Evolutionary conservation across 1,139 yeast species (phyloP).

Genomic region (Yamadazyma sp.): DNA sequence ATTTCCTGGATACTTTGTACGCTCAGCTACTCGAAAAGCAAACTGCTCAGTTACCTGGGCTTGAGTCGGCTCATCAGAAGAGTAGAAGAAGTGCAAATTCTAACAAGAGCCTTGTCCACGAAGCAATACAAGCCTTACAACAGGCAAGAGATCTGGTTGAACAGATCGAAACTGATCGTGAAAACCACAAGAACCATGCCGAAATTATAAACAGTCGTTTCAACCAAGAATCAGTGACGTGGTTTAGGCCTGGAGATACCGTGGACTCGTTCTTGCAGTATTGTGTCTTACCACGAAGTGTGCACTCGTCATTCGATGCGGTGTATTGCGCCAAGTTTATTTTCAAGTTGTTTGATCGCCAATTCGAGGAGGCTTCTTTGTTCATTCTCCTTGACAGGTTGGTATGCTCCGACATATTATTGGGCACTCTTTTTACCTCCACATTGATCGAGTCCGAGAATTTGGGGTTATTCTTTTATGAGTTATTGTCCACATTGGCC

Average conservation of each 20-base stretch:
- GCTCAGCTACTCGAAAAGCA: conserved; percentile 40
- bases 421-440: conserved; percentile 64
- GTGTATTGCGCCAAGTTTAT: conserved; percentile 66
- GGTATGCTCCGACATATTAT: conserved; percentile 50
- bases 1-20: conserved; percentile 54
- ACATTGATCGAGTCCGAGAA: conserved; percentile 83
- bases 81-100: conserved; percentile 32
- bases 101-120: conserved; percentile 22
- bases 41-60: conserved; percentile 4
- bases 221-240: conserved; percentile 17
- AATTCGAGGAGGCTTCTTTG: conserved; percentile 46
- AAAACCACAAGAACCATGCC: conserved; percentile 31
- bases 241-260: conserved; percentile 24
- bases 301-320: conserved; percentile 86
- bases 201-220: conserved; percentile 16
- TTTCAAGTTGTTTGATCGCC: conserved; percentile 46
- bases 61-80: conserved; percentile 34
- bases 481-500: conserved; percentile 46
- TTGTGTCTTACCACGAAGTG: conserved; percentile 74
- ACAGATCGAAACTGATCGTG: conserved; percentile 26
- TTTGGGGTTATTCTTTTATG: conserved; percentile 71
- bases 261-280: conserved; percentile 49
- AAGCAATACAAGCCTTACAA: conserved; percentile 28
- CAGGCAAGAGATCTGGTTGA: conserved; percentile 25
- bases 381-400: conserved; percentile 47